phyloP scores from a whole-genome alignment of 495 filamentous ascomycete species.

The Cenococcum geophilum region DNA sequence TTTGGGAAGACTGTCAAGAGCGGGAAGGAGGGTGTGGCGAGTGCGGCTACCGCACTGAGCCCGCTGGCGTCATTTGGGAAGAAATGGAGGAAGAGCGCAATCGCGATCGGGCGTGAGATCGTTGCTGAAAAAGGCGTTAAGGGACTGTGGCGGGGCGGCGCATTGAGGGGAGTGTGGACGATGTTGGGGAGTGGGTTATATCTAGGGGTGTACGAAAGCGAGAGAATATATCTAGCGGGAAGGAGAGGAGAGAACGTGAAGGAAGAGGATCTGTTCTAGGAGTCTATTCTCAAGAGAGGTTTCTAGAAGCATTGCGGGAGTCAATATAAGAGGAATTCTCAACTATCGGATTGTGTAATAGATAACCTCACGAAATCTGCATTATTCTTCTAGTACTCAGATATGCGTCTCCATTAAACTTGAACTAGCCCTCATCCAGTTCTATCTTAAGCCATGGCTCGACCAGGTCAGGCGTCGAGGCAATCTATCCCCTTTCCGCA shows the following conservation, averaged over 20 bases:
- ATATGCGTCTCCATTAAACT: no score
- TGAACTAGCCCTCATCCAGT: no score
- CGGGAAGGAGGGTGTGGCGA: conserved; percentile 26
- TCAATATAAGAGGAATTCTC: no score
- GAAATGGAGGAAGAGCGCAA: conserved; percentile 40
- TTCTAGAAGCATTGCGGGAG: no score
- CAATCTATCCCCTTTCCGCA: no score
- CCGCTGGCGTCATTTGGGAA: conserved; percentile 27
- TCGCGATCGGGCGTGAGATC: conserved; percentile 58
- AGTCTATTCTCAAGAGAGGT: no score
- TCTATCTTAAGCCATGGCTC: no score
- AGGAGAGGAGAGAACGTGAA: conserved; percentile 39
- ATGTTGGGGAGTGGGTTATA: conserved; percentile 75
- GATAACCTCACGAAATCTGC: no score
- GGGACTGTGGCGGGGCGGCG: conserved; percentile 73
- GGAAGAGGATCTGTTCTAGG: conserved; percentile 9
- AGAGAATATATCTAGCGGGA: conserved; percentile 62
- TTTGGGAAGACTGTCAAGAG: conserved; percentile 30
- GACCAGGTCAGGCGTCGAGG: no score
- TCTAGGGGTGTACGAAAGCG: conserved; percentile 78
- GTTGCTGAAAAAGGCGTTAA: conserved; percentile 56
- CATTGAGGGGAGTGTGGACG: conserved; percentile 72
- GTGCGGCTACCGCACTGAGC: conserved; percentile 9
- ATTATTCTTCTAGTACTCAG: no score
- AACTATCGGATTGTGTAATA: no score